A percentile compares a stretch with the other conserved stretches of the same genome.
Conservation (phyloP, 129 eudicot species). For the Chrysanthemum lavandulifolium region DNA sequence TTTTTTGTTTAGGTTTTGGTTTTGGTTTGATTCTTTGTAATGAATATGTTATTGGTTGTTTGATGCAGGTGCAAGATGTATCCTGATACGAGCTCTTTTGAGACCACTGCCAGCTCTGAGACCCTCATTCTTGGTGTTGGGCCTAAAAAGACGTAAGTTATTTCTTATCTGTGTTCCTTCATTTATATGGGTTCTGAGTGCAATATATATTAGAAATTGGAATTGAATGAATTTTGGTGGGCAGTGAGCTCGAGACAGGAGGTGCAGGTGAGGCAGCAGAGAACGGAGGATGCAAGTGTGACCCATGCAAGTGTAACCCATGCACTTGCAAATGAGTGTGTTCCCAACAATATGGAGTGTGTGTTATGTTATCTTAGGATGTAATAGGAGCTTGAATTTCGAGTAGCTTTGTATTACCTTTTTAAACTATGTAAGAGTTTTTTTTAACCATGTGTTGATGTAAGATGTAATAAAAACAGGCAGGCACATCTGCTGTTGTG, state of each 20-base stretch:
- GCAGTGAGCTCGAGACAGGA: conserved; percentile 5
- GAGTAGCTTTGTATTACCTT: not conserved
- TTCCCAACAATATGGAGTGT: not conserved
- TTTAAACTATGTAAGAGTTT: not conserved
- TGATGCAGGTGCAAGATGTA: conserved; percentile 16
- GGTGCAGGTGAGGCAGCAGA: not conserved
- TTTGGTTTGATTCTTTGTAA: not conserved
- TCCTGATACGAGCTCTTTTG: conserved; percentile 10
- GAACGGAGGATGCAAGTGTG: conserved; percentile 10
- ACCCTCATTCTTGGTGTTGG: conserved; percentile 5
- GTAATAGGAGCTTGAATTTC: not conserved
- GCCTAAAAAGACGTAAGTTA: not conserved
- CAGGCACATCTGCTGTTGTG: conserved; percentile 1
- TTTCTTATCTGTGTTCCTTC: not conserved
- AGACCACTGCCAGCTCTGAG: not conserved
- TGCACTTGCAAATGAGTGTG: conserved; percentile 8
- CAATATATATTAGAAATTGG: no score
- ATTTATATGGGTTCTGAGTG: not conserved
- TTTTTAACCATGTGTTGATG: no score
- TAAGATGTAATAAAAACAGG: conserved; percentile 1
- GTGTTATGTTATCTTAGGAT: not conserved
- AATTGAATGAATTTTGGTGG: not conserved
- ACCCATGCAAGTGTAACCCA: conserved; percentile 12
- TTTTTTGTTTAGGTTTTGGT: no score
- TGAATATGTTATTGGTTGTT: not conserved